Evolutionary conservation across 495 filamentous ascomycete genomes (phyloP).

Genomic region (Polyplosphaeria fusca): DNA sequence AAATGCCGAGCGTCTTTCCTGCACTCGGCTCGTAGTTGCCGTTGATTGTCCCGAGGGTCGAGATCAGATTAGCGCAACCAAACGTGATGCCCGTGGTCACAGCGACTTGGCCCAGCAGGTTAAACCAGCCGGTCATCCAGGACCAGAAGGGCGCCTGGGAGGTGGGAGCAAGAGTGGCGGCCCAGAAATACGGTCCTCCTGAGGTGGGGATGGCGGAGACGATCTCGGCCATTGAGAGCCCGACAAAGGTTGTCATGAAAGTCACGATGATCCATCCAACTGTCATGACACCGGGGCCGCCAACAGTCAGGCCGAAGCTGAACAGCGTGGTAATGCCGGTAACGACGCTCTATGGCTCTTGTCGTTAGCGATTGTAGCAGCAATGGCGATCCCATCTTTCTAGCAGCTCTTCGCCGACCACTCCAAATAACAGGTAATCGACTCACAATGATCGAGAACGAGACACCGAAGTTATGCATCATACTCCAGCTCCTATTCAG

Average conservation of each 20-base stretch:
- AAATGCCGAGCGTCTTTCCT: conserved; percentile 59
- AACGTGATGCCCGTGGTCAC: conserved; percentile 68
- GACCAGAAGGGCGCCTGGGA: conserved; percentile 56
- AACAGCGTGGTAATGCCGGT: conserved; percentile 57
- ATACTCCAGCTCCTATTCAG: conserved; percentile 59
- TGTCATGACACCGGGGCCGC: conserved; percentile 55
- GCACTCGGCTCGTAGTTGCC: conserved; percentile 50
- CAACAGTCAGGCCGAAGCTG: conserved; percentile 45
- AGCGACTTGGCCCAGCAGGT: conserved; percentile 46
- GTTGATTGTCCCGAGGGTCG: conserved; percentile 57
- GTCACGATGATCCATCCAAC: conserved; percentile 39
- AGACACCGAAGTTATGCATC: conserved; percentile 63
- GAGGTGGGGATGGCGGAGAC: conserved; percentile 62
- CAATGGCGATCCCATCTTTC: no score
- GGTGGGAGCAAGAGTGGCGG: conserved; percentile 57
- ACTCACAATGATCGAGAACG: conserved; percentile 63
- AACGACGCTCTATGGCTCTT: conserved; percentile 51
- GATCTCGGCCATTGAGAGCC: conserved; percentile 63
- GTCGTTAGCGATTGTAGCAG: conserved; percentile 11
- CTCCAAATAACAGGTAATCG: neutral
- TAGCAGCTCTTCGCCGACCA: neutral
- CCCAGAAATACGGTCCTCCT: conserved; percentile 67
- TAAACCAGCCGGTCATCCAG: conserved; percentile 63
- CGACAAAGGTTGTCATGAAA: conserved; percentile 58
- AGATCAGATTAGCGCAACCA: conserved; percentile 59